Conservation (phyloP, 257 asterid genomes). For the Ilex asprella region DNA sequence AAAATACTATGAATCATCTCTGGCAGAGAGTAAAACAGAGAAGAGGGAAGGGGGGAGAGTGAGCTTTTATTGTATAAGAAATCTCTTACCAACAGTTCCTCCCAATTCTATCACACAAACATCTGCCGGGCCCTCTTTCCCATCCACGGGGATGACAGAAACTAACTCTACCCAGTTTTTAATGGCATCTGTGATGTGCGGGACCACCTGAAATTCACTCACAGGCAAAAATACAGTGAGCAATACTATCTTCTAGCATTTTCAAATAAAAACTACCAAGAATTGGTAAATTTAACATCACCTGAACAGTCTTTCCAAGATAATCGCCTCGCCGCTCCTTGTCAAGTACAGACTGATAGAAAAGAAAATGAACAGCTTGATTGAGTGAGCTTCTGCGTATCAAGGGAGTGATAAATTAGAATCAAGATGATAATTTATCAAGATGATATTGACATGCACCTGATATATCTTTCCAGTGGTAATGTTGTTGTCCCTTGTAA, state of each 20-base stretch:
- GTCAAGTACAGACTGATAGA: constrained; percentile 78
- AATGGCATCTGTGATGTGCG: constrained; percentile 93
- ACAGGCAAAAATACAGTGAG: constrained; percentile 4
- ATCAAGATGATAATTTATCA: constrained; percentile 10
- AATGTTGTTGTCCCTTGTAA: constrained; percentile 90
- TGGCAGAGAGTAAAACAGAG: neutral
- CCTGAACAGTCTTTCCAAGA: constrained; percentile 99
- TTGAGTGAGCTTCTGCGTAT: constrained; percentile 12
- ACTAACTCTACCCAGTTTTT: constrained; percentile 88
- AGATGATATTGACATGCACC: constrained; percentile 34
- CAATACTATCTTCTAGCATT: constrained; percentile 1
- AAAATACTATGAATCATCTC: neutral
- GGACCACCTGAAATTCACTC: constrained; percentile 63
- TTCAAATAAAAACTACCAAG: constrained; percentile 4
- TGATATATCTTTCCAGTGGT: constrained; percentile 98
- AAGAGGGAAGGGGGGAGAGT: neutral
- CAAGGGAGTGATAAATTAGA: neutral
- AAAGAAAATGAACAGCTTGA: constrained; percentile 20
- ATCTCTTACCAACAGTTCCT: constrained; percentile 85
- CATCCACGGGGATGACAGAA: constrained; percentile 79
- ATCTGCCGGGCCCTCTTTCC: constrained; percentile 89
- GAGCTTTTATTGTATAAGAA: constrained; percentile 4
- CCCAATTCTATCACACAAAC: constrained; percentile 98
- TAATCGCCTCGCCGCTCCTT: constrained; percentile 93
- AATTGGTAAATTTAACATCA: constrained; percentile 20